phyloP scores from a whole-genome alignment of 768 basidiomycete species.

The Boletellus emodensis region DNA sequence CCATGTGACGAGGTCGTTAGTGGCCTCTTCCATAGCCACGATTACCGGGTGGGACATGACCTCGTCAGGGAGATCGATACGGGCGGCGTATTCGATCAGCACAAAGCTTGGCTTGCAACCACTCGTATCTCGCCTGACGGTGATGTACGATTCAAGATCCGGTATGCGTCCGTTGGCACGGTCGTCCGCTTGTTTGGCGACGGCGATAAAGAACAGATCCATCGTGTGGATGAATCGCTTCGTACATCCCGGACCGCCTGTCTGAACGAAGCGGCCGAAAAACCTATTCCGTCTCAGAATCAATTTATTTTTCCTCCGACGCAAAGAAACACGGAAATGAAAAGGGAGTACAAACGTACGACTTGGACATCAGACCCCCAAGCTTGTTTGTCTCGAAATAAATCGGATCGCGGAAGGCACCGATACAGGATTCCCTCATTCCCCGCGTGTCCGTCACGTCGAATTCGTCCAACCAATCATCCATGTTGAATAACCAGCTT shows the following conservation, averaged over 20 bases:
- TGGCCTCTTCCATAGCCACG: conserved; percentile 40
- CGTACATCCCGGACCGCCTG: conserved; percentile 38
- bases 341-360: conserved; percentile 23
- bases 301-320: neutral
- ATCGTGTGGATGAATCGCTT: conserved; percentile 40
- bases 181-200: conserved; percentile 42
- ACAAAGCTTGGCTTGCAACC: conserved; percentile 50
- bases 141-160: conserved; percentile 51
- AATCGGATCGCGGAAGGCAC: conserved; percentile 28
- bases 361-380: conserved; percentile 31
- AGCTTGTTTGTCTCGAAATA: conserved; percentile 26
- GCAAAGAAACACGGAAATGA: neutral
- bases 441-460: conserved; percentile 29
- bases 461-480: conserved; percentile 41
- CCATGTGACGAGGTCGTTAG: conserved; percentile 52
- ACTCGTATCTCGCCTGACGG: conserved; percentile 50
- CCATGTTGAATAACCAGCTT: conserved; percentile 42
- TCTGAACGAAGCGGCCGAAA: conserved; percentile 35
- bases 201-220: conserved; percentile 40
- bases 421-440: conserved; percentile 29
- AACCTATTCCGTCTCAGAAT: conserved; percentile 26
- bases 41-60: conserved; percentile 51
- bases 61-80: conserved; percentile 50
- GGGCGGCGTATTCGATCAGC: conserved; percentile 51
- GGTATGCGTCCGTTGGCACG: conserved; percentile 35